Percentiles rank a stretch among this genome's conserved stretches.
Conservation (phyloP, 169 alveolate species). For the Neospora caninum region DNA sequence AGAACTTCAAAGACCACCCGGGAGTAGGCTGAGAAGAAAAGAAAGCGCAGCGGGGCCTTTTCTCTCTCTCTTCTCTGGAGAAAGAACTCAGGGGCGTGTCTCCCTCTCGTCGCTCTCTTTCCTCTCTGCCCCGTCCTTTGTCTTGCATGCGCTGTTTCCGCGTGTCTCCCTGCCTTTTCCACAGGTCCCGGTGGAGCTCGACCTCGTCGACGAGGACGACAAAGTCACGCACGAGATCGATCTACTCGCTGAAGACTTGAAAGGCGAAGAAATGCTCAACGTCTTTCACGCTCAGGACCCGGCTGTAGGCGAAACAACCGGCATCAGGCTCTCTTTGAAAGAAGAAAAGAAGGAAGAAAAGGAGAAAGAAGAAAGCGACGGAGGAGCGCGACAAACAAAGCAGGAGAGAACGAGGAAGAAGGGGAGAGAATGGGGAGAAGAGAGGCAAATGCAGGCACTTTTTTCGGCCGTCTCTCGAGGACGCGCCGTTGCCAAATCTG, state of each 20-base stretch:
- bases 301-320: background rate
- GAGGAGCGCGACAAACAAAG: background rate
- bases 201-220: slow-evolving; percentile 96
- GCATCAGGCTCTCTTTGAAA: too few relatives aligned
- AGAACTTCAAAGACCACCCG: slow-evolving; percentile 88
- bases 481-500: too few relatives aligned
- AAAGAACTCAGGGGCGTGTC: too few relatives aligned
- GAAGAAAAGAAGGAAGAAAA: background rate
- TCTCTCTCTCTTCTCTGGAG: too few relatives aligned
- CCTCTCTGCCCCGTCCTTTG: too few relatives aligned
- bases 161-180: background rate
- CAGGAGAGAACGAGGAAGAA: too few relatives aligned
- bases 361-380: background rate
- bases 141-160: too few relatives aligned
- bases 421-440: too few relatives aligned
- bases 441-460: too few relatives aligned
- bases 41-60: background rate
- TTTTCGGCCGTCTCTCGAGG: too few relatives aligned
- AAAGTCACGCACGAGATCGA: slow-evolving; percentile 96
- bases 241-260: slow-evolving; percentile 90
- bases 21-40: background rate
- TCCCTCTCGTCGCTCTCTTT: too few relatives aligned
- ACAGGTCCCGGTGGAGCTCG: slow-evolving; percentile 92
- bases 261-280: slow-evolving; percentile 93
- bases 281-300: slow-evolving; percentile 79